phyloP scores from a whole-genome alignment of 1,284 basidiomycete species.

The Coniophora puteana region DNA sequence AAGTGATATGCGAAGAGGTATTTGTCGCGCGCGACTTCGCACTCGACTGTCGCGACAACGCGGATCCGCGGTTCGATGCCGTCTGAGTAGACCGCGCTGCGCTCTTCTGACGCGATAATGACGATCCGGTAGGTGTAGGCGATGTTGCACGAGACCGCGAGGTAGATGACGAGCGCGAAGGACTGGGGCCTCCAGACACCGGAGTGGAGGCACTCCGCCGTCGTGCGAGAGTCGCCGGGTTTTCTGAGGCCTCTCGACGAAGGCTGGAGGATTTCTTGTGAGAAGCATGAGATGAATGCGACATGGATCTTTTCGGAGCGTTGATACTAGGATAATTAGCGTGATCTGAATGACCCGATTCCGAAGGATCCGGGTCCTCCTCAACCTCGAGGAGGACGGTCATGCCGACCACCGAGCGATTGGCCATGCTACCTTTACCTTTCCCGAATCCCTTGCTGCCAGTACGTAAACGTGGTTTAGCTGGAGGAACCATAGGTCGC shows the following conservation, averaged over 20 bases:
- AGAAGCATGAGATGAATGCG: no score
- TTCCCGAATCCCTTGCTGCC: no score
- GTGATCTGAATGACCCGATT: constrained; percentile 11
- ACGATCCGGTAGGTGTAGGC: constrained; percentile 1
- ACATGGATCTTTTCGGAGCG: no score
- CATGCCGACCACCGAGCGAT: constrained; percentile 50
- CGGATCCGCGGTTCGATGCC: constrained; percentile 8
- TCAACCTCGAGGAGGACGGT: constrained; percentile 54
- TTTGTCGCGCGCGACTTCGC: constrained; percentile 15
- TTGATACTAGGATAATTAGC: no score
- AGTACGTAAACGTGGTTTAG: constrained; percentile 11
- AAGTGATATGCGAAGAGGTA: constrained; percentile 12
- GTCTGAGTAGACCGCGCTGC: no score
- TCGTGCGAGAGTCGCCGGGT: constrained; percentile 21
- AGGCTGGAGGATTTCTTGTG: not conserved
- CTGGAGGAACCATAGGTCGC: constrained; percentile 6
- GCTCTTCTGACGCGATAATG: no score
- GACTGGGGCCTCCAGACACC: constrained; percentile 6
- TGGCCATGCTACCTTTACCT: constrained; percentile 27
- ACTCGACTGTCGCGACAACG: constrained; percentile 7
- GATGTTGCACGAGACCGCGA: constrained; percentile 4
- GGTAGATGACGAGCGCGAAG: constrained; percentile 2
- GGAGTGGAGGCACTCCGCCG: constrained; percentile 28
- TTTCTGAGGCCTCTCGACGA: no score
- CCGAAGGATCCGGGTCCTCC: constrained; percentile 34